These are phyloP conservation scores for Nepenthes alata DNA, from an alignment of 179 eudicot species.

Conservation along the genomic window DNA sequence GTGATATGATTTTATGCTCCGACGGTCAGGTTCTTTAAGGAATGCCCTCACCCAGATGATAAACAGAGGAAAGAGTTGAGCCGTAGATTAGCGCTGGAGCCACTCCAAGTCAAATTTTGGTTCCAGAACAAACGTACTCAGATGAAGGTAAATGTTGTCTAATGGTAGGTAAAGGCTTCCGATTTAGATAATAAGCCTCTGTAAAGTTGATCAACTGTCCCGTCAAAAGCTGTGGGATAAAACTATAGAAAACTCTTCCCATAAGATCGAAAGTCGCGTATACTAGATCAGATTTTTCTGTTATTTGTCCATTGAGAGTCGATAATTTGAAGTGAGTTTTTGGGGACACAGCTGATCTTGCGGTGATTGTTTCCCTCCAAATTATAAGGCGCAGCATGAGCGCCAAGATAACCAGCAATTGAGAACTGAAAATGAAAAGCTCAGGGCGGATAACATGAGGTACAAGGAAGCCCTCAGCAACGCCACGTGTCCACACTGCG, in stretches of 20 bases:
- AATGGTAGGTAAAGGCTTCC: background rate
- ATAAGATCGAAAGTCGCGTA: too few relatives aligned
- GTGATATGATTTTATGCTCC: background rate
- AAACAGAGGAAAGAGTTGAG: slow-evolving; percentile 51
- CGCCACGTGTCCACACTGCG: slow-evolving; percentile 43
- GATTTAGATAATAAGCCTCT: too few relatives aligned
- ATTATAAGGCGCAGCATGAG: slow-evolving; percentile 40
- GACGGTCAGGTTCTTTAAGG: slow-evolving; percentile 30
- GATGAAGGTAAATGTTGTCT: slow-evolving; percentile 29
- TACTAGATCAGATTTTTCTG: too few relatives aligned
- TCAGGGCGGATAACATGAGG: slow-evolving; percentile 41
- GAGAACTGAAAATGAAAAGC: slow-evolving; percentile 46
- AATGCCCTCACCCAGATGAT: slow-evolving; percentile 55
- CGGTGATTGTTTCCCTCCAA: background rate
- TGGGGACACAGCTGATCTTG: too few relatives aligned
- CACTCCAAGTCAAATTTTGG: slow-evolving; percentile 56
- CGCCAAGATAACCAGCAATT: slow-evolving; percentile 38
- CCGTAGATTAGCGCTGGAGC: slow-evolving; percentile 35
- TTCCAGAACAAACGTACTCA: slow-evolving; percentile 56
- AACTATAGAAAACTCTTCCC: too few relatives aligned
- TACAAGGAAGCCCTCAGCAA: slow-evolving; percentile 46
- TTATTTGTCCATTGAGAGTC: too few relatives aligned
- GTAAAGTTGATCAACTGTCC: too few relatives aligned
- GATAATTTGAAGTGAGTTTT: too few relatives aligned
- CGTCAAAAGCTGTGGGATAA: too few relatives aligned